Evolutionary conservation across 129 eudicot genomes (phyloP).

Genomic region (Silybum marianum): DNA sequence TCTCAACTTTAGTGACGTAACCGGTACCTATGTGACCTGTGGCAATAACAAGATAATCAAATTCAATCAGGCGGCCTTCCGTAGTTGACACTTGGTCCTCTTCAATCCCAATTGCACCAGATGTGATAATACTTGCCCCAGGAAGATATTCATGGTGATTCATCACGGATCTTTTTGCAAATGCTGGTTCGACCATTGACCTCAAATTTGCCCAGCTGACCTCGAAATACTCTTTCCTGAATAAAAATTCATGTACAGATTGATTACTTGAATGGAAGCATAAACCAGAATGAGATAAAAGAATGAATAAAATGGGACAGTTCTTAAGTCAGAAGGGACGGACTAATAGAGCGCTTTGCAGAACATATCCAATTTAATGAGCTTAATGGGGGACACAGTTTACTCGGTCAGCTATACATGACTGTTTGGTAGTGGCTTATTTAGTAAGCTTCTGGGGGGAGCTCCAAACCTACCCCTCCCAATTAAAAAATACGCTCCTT

Average conservation of each 20-base stretch:
- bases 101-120: slow-evolving; percentile 54
- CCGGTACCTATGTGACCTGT: slow-evolving; percentile 51
- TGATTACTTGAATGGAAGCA: neutral
- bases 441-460: too few relatives aligned
- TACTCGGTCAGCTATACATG: too few relatives aligned
- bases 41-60: slow-evolving; percentile 77
- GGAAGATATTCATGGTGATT: slow-evolving; percentile 67
- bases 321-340: too few relatives aligned
- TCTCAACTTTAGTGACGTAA: slow-evolving; percentile 47
- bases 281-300: neutral
- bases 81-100: slow-evolving; percentile 51
- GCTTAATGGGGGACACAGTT: too few relatives aligned
- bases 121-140: slow-evolving; percentile 53
- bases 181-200: slow-evolving; percentile 70
- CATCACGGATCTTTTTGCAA: slow-evolving; percentile 62
- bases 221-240: slow-evolving; percentile 79
- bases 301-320: neutral
- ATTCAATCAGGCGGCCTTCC: slow-evolving; percentile 48
- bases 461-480: too few relatives aligned
- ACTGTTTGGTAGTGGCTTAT: too few relatives aligned
- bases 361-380: neutral
- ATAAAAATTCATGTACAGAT: neutral
- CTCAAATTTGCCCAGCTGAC: slow-evolving; percentile 71
- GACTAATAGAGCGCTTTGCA: neutral
- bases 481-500: too few relatives aligned